Base-by-base conservation (phyloP, 2,329 filamentous ascomycete species). In the Chrysoporthe puriensis region DNA sequence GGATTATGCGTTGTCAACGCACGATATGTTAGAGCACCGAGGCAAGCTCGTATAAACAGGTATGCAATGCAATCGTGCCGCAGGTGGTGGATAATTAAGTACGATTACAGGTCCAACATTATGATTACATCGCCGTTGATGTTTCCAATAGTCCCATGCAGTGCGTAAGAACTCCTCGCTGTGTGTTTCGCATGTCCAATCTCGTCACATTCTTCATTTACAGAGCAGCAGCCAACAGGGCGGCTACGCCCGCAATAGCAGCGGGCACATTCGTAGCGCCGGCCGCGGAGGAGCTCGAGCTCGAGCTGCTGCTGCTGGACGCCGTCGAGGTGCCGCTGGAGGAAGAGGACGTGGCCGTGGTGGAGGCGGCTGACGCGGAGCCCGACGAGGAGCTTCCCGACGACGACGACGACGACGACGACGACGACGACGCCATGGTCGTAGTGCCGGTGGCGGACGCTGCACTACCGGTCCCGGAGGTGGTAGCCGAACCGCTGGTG, bases 151-250 rank as follows among this genome's bases (percentile, higher is more conserved):
- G n/a, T 32, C 48, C 44, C 21, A 48, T 14, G 34, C 48, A 13
- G 5, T 3, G 32, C 13, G 26, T 4, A 54, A 54, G 50, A 54
- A 54, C 50, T 54, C 50, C 50, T 54, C 32, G 50, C 50, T 32
- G 21, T 52, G 48, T 26, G 48, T 48, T 48, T 21, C 18, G 14
- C 50, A 21, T 56, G 4, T 26, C 13, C 34, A 9, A 18, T 6
- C 32, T 36, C n/a, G 21, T 21, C 16, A 42, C 13, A 4, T 32
- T 14, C 48, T 7, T 13, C 5, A 26, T 40, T 48, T 65, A 65
- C 56, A 65, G 34, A 52, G 63, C 63, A 65, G 63, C 63, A 52
- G 56, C 63, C 44, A 65, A 43, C 7, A 65, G 54, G 18, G 54
- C 63, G 34, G 44, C 21, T 9, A 65, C n/a, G n/a, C 63, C 63